Conservation (phyloP, 768 basidiomycete species). For the Amanita rubescens region DNA sequence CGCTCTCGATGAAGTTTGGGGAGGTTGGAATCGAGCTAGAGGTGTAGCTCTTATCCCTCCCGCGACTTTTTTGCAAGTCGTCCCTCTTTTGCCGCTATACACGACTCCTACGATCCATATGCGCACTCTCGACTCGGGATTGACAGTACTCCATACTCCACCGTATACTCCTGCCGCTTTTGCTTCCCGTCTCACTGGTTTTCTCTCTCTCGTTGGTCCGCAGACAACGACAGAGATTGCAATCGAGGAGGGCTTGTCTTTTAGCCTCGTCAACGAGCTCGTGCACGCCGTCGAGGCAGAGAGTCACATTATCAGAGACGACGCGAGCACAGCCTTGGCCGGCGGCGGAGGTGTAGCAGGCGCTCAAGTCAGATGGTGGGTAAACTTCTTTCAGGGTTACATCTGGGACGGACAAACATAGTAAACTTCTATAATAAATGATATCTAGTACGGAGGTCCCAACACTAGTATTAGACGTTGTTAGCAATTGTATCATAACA, state of each 20-base stretch:
- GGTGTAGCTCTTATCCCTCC: slow-evolving; percentile 92
- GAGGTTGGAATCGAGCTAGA: slow-evolving; percentile 88
- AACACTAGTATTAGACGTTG: slow-evolving; percentile 22
- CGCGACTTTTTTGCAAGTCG: slow-evolving; percentile 68
- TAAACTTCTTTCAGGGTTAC: slow-evolving; percentile 59
- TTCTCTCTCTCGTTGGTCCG: slow-evolving; percentile 42
- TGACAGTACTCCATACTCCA: slow-evolving; percentile 81
- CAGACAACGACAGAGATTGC: slow-evolving; percentile 69
- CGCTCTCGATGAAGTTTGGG: slow-evolving; percentile 91
- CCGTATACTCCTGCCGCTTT: slow-evolving; percentile 65
- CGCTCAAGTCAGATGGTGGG: slow-evolving; percentile 66
- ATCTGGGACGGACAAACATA: slow-evolving; percentile 61
- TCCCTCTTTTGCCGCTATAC: slow-evolving; percentile 57
- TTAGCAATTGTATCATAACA: neutral
- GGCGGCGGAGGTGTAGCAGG: slow-evolving; percentile 41
- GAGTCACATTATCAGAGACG: slow-evolving; percentile 73
- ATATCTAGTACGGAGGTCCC: slow-evolving; percentile 39
- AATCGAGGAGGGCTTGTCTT: slow-evolving; percentile 57
- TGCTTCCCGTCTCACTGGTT: slow-evolving; percentile 50
- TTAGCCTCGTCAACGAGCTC: slow-evolving; percentile 75
- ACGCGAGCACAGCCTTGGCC: slow-evolving; percentile 32
- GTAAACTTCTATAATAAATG: neutral
- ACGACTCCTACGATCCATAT: slow-evolving; percentile 62
- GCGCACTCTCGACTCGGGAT: slow-evolving; percentile 65
- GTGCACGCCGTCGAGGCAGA: slow-evolving; percentile 63